Percentiles rank a stretch among this genome's conserved stretches.
phyloP scores from a whole-genome alignment of 106 monocot species.

The Hemerocallis citrina region DNA sequence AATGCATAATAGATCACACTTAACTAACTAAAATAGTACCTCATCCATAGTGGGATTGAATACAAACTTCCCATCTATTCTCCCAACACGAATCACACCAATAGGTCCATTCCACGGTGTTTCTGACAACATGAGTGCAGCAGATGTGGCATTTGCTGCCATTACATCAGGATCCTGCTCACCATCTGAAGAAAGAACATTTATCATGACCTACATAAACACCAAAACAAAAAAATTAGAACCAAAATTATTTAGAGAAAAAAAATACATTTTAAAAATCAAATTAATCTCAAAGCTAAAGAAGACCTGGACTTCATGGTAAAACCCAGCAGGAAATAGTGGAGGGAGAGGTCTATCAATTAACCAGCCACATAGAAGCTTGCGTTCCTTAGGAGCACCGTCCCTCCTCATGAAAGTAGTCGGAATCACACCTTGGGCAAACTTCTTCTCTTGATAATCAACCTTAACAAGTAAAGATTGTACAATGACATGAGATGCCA shows the following conservation, averaged over 20 bases:
- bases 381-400: conserved; percentile 91
- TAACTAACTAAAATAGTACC: too few relatives aligned
- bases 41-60: conserved; percentile 91
- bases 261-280: neutral
- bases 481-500: too few relatives aligned
- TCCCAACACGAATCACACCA: conserved; percentile 87
- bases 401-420: conserved; percentile 94
- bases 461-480: conserved; percentile 52
- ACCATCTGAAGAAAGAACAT: conserved; percentile 88
- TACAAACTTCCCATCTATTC: conserved; percentile 83
- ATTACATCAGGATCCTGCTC: conserved; percentile 98
- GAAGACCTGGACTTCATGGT: conserved; percentile 89
- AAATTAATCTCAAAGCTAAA: neutral
- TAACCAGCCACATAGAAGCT: conserved; percentile 89
- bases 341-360: conserved; percentile 92
- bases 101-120: conserved; percentile 95
- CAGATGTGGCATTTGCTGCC: conserved; percentile 97
- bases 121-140: conserved; percentile 95
- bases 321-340: conserved; percentile 89
- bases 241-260: too few relatives aligned
- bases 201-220: conserved; percentile 61
- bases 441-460: conserved; percentile 96
- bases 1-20: too few relatives aligned
- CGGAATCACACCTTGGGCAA: conserved; percentile 86
- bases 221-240: too few relatives aligned